These are phyloP conservation scores for Collybia nuda DNA, from an alignment of 768 basidiomycete species.

Conservation along the genomic window DNA sequence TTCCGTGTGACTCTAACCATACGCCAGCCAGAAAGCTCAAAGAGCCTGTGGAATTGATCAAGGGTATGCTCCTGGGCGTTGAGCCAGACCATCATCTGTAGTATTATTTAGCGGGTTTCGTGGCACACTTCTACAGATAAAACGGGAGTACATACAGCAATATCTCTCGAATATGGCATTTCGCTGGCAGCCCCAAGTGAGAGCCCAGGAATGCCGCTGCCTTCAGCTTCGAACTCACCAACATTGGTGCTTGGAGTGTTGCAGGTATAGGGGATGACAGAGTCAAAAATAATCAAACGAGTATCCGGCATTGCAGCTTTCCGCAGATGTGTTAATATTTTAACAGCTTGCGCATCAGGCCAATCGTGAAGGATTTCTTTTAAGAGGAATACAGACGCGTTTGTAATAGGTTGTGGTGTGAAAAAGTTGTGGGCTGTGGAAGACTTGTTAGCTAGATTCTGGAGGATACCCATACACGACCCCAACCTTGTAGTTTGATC, in stretches of 20 bases:
- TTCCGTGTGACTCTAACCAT: too few relatives aligned
- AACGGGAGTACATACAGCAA: too few relatives aligned
- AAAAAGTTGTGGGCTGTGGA: slow-evolving; percentile 36
- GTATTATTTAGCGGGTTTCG: too few relatives aligned
- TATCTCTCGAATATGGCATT: too few relatives aligned
- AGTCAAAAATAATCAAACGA: slow-evolving; percentile 36
- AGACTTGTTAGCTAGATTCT: too few relatives aligned
- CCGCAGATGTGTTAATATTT: slow-evolving; percentile 32
- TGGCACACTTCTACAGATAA: neutral
- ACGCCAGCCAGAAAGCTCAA: too few relatives aligned
- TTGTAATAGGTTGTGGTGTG: slow-evolving; percentile 28
- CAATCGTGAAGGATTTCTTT: slow-evolving; percentile 38
- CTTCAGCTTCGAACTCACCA: neutral
- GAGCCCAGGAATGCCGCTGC: slow-evolving; percentile 4
- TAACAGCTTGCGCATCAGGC: slow-evolving; percentile 26
- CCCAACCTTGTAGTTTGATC: too few relatives aligned
- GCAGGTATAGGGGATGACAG: slow-evolving; percentile 27
- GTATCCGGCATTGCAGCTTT: slow-evolving; percentile 29
- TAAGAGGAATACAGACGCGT: slow-evolving; percentile 36
- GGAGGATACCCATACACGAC: too few relatives aligned
- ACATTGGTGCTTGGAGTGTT: neutral
- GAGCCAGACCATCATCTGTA: too few relatives aligned
- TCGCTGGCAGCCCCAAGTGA: slow-evolving; percentile 5
- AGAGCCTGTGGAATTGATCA: too few relatives aligned
- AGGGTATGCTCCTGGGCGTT: too few relatives aligned